These are phyloP conservation scores for Kwoniella botswanensis DNA, from an alignment of 768 basidiomycete genomes.

Conservation along the genomic window DNA sequence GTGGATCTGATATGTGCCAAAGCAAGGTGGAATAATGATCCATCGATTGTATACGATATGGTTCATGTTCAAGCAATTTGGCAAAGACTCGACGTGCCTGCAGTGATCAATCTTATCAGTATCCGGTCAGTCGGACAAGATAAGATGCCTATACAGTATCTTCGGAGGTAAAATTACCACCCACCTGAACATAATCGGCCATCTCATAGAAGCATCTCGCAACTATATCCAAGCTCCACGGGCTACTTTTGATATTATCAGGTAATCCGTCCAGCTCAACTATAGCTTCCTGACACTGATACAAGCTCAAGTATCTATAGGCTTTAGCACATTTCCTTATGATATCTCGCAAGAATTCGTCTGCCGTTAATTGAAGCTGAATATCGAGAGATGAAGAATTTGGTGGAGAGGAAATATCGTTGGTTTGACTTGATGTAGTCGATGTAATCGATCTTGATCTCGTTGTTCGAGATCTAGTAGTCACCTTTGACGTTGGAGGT, in stretches of 20 bases:
- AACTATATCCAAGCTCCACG: constrained; percentile 79
- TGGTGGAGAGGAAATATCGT: constrained; percentile 30
- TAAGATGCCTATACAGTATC: background rate
- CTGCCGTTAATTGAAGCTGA: constrained; percentile 65
- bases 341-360: constrained; percentile 80
- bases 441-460: constrained; percentile 44
- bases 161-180: constrained; percentile 55
- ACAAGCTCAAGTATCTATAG: constrained; percentile 72
- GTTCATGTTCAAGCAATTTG: constrained; percentile 77
- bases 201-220: constrained; percentile 89
- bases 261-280: constrained; percentile 79
- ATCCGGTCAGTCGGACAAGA: background rate
- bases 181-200: constrained; percentile 83
- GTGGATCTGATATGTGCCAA: constrained; percentile 87
- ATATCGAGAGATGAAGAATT: constrained; percentile 20
- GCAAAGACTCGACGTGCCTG: constrained; percentile 87
- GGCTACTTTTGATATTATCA: constrained; percentile 71
- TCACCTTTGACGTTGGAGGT: constrained; percentile 14
- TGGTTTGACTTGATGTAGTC: constrained; percentile 36
- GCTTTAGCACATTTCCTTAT: constrained; percentile 82
- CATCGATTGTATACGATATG: constrained; percentile 90
- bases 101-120: constrained; percentile 26
- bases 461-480: constrained; percentile 17
- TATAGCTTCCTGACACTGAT: constrained; percentile 75
- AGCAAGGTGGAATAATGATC: constrained; percentile 94